Base-by-base conservation (phyloP, 2,329 filamentous ascomycete species). In the Hypoxylon sp. region DNA sequence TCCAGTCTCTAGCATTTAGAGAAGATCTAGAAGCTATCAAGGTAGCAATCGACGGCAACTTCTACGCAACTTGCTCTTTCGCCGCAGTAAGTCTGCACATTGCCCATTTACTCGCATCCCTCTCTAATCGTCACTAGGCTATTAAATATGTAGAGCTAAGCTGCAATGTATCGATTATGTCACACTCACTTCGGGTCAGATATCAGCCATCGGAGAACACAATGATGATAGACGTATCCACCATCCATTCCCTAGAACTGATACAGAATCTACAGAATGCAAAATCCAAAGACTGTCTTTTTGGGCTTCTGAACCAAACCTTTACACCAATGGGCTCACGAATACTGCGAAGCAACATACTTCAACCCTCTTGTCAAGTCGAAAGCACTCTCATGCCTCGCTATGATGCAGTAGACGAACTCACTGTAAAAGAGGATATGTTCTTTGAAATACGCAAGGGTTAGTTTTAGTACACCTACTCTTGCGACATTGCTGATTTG, bases 181-280 rank as follows among this genome's bases (percentile, higher is more conserved):
- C 80, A n/a, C 87, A 94, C 67, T 92, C 92, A 13, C 80, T 97
- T 21, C 84, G 91, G 3, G 88, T 97, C 65, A 87, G 85, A 57
- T 97, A 96, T 61, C 87, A 93, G 63, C 88, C 91, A 1, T 91
- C 91, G 0, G 90, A 96, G 66, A 89, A 93, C 16, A 90, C 91
- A 0, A 96, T 97, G 92, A 90, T 96, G 82, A 95, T 97, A 62
- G 93, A 97, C 64, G 79, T 94, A 2, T 88, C 90, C 0, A 96
- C 92, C 0, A 90, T 97, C 19, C 81, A 87, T 26, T 91, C 91
- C 0, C 77, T 99, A 2, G 94, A 99, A 68, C 79, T 99, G 4
- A 88, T 97, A 17, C 91, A 96, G 63, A 99, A 97, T 60, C 67
- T 92, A 0, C 86, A 89, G 8, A 86, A 88, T 60, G 66, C 84